Conservation (phyloP, 2,329 filamentous ascomycete species). For the Hirsutella minnesotensis region DNA sequence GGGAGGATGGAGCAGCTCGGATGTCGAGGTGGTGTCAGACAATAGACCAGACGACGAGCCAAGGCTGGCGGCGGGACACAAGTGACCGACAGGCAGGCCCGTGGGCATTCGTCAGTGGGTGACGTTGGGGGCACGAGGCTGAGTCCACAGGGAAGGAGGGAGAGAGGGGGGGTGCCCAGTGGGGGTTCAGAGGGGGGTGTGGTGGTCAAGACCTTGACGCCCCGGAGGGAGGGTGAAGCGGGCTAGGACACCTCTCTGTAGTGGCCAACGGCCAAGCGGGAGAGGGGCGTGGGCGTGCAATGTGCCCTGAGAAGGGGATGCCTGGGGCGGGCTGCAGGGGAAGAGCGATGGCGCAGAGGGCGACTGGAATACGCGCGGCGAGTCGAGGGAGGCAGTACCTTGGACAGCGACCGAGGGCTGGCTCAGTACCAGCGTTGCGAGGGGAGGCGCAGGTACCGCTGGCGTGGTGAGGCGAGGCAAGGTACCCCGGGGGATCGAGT, state of each 20-base stretch:
- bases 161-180: constrained; percentile 2
- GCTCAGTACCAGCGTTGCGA: constrained; percentile 3
- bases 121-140: constrained; percentile 33
- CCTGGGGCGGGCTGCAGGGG: neutral
- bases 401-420: constrained; percentile 1
- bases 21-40: constrained; percentile 7
- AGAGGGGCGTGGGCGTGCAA: no score
- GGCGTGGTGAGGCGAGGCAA: no score
- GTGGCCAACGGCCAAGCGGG: constrained; percentile 1
- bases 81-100: constrained; percentile 16
- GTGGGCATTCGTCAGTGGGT: constrained; percentile 24
- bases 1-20: constrained; percentile 6
- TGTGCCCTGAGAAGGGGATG: neutral
- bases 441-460: constrained; percentile 5
- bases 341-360: no score
- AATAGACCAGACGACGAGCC: constrained; percentile 7
- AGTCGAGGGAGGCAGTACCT: constrained; percentile 3
- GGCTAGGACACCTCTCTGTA: neutral
- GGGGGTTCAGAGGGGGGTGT: neutral
- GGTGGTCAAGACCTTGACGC: neutral
- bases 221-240: neutral
- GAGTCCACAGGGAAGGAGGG: constrained; percentile 14
- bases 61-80: constrained; percentile 11
- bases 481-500: neutral
- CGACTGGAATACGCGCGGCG: neutral